Evolutionary conservation across 1,284 basidiomycete species (phyloP).

Genomic region (Cryptococcus sp.): DNA sequence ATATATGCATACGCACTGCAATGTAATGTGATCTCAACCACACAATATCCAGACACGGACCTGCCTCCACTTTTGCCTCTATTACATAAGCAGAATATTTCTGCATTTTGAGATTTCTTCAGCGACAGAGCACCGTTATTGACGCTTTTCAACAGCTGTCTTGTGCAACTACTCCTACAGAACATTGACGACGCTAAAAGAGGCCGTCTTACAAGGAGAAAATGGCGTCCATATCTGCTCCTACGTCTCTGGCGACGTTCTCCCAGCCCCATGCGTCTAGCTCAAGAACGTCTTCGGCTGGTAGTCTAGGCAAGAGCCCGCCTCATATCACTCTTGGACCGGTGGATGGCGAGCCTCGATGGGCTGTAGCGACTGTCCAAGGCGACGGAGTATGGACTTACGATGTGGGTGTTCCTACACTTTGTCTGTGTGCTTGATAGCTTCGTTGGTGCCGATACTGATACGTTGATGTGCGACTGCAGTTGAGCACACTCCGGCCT

Average conservation of each 20-base stretch:
- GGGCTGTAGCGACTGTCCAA: constrained; percentile 50
- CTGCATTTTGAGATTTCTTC: constrained; percentile 6
- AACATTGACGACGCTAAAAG: background rate
- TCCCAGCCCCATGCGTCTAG: constrained; percentile 41
- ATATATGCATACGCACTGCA: no score
- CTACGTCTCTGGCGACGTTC: constrained; percentile 46
- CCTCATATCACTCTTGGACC: constrained; percentile 43
- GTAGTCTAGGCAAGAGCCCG: background rate
- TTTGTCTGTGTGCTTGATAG: no score
- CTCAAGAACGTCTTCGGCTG: constrained; percentile 20
- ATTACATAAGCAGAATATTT: constrained; percentile 23
- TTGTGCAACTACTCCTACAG: background rate
- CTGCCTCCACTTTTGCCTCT: constrained; percentile 4
- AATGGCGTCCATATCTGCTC: constrained; percentile 46
- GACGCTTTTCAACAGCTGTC: background rate
- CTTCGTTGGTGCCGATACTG: background rate
- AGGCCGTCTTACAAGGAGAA: background rate
- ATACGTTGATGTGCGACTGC: constrained; percentile 1
- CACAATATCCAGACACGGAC: no score
- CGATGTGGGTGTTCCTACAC: constrained; percentile 46
- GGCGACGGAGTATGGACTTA: constrained; percentile 54
- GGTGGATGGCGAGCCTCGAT: constrained; percentile 38
- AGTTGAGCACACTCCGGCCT: constrained; percentile 49
- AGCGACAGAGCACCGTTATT: background rate
- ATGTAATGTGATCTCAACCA: no score